phyloP scores from a whole-genome alignment of 805 yeast species.

The Grigorovia humatica region DNA sequence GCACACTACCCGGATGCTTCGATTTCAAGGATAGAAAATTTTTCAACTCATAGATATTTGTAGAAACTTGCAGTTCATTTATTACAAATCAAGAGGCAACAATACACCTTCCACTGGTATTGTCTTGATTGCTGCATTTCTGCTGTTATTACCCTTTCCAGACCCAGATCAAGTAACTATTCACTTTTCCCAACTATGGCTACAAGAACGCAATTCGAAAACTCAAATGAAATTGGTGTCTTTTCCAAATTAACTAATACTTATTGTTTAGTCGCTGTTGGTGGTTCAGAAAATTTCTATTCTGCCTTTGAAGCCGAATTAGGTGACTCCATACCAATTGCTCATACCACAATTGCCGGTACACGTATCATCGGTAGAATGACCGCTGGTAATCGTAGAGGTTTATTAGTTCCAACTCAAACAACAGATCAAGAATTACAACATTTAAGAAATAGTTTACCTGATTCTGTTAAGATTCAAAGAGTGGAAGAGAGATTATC shows the following conservation, averaged over 20 bases:
- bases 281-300: constrained; percentile 81
- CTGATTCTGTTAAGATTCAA: constrained; percentile 91
- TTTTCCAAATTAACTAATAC: constrained; percentile 92
- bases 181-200: constrained; percentile 35
- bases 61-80: no score
- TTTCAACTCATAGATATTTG: background rate
- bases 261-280: constrained; percentile 91
- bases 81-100: background rate
- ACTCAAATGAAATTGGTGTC: constrained; percentile 87
- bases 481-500: constrained; percentile 96
- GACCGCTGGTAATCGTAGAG: constrained; percentile 98
- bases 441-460: constrained; percentile 93
- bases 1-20: background rate
- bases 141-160: no score
- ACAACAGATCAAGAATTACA: constrained; percentile 97
- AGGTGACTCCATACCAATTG: constrained; percentile 93
- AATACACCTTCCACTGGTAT: no score
- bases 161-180: no score
- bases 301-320: constrained; percentile 97
- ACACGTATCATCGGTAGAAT: constrained; percentile 95
- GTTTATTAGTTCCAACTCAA: constrained; percentile 91
- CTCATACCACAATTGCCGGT: constrained; percentile 96
- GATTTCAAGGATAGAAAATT: background rate
- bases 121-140: no score
- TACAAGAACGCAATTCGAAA: constrained; percentile 70